Base-by-base conservation (phyloP, 495 filamentous ascomycete species). In the Evansstolkia leycettana region DNA sequence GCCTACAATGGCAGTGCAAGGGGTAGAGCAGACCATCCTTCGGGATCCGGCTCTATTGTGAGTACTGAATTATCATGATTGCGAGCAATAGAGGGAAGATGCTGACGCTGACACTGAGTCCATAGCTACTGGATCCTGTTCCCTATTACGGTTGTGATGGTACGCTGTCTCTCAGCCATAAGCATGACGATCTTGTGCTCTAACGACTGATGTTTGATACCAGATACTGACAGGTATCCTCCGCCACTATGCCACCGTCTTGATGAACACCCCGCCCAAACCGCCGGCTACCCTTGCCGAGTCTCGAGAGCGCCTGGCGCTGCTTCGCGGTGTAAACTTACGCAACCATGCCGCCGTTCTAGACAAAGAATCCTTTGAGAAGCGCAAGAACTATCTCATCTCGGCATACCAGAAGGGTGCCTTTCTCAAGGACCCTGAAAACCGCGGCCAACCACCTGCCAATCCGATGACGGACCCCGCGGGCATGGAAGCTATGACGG, bases 401-500 rank as follows among this genome's bases (percentile, higher is more conserved):
- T 65, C 73, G 0, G 80, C 75, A 10, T 96, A 80, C 64, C 80
- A 92, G 47, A 78, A 72, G 25, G 90, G 92, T 30, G 71, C 73
- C 15, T 96, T 84, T 57, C 64, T 98, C 17, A 95, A 94, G 57
- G 83, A 89, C 45, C 88, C 85, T 5, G 80, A 85, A 9, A 75
- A 67, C 47, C 78, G 78, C 40, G 89, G 87, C 33, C 82, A 94
- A 58, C 80, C 86, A 16, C 80, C 84, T 9, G 76, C 84, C 33
- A 96, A 98, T 58, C 90, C 92, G 13, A 88, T 96, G 83, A 82
- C 79, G 23, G 90, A 98, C 58, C 90, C 90, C n/a, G 82, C 78
- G 33, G 86, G 83, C 32, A 98, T 96, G 92, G 92, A 96, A 52
- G 87, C 84, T 38, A 95, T 96, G 89, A 96, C 96, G 90, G 89